Evolutionary conservation across 495 filamentous ascomycete genomes (phyloP).

Genomic region (Neurospora hispaniola): DNA sequence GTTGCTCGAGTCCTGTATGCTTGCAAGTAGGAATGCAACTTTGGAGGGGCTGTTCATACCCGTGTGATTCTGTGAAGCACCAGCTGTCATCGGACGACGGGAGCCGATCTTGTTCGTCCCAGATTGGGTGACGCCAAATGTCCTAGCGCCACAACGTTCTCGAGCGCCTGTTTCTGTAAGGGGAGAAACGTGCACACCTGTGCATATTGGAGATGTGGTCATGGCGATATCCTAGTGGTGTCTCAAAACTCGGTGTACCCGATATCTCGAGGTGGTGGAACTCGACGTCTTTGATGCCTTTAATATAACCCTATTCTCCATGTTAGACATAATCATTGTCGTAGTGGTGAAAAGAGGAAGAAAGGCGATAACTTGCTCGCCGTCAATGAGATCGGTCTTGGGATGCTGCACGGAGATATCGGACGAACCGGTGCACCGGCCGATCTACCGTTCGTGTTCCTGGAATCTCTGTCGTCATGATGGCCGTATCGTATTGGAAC

Average conservation of each 20-base stretch:
- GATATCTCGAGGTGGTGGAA: background rate
- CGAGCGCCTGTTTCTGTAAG: background rate
- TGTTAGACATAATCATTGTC: background rate
- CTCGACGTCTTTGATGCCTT: background rate
- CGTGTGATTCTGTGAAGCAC: background rate
- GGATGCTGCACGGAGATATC: background rate
- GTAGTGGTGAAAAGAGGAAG: background rate
- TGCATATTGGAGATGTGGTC: background rate
- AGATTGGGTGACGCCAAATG: background rate
- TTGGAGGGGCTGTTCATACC: background rate
- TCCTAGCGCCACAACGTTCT: background rate
- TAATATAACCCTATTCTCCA: background rate
- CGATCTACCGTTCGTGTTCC: background rate
- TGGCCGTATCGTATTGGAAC: background rate
- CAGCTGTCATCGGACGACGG: background rate
- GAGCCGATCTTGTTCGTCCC: background rate
- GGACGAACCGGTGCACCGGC: background rate
- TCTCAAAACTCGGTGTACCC: background rate
- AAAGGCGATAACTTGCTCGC: background rate
- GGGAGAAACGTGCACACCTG: background rate
- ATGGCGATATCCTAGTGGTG: background rate
- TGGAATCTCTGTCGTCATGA: background rate
- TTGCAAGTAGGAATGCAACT: background rate
- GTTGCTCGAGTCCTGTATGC: background rate
- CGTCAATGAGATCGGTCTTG: background rate